Evolutionary conservation across 169 alveolate species (phyloP).

Genomic region (Plasmodium falciparum): DNA sequence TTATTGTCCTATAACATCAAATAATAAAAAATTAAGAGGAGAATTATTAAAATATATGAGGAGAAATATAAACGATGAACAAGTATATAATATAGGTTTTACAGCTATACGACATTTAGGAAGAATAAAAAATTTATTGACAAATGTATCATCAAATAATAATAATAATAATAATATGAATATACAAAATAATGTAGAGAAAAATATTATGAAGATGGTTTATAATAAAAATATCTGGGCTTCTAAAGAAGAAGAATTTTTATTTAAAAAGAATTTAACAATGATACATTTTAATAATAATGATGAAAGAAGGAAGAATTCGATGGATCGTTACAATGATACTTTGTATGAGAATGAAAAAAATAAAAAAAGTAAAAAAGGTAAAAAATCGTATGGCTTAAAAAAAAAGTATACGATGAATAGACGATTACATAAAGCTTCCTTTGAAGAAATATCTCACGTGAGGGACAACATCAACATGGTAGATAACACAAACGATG

Average conservation of each 20-base stretch:
- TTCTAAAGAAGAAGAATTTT: constrained; percentile 24
- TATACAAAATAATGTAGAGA: neutral
- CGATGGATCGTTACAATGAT: neutral
- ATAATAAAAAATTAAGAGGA: constrained; percentile 35
- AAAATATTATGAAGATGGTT: neutral
- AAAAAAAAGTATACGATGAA: constrained; percentile 3
- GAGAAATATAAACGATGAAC: constrained; percentile 11
- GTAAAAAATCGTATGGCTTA: neutral
- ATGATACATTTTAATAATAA: neutral
- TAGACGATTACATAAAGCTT: neutral
- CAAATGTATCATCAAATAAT: neutral
- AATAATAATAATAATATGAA: neutral
- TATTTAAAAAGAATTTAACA: constrained; percentile 27
- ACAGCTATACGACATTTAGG: constrained; percentile 65
- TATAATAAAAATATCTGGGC: constrained; percentile 7
- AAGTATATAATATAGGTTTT: constrained; percentile 45
- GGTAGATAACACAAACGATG: too few relatives aligned
- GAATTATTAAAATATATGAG: constrained; percentile 55
- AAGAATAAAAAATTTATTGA: constrained; percentile 12
- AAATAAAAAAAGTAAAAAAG: constrained; percentile 8
- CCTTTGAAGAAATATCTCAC: neutral
- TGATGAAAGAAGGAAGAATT: neutral
- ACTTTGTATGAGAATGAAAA: neutral
- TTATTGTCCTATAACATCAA: constrained; percentile 61
- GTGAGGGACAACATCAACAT: too few relatives aligned